Percentiles rank a stretch among this genome's conserved stretches.
Evolutionary conservation across 2,329 filamentous ascomycete genomes (phyloP).

Genomic region (Ceratocystis eucalypticola): DNA sequence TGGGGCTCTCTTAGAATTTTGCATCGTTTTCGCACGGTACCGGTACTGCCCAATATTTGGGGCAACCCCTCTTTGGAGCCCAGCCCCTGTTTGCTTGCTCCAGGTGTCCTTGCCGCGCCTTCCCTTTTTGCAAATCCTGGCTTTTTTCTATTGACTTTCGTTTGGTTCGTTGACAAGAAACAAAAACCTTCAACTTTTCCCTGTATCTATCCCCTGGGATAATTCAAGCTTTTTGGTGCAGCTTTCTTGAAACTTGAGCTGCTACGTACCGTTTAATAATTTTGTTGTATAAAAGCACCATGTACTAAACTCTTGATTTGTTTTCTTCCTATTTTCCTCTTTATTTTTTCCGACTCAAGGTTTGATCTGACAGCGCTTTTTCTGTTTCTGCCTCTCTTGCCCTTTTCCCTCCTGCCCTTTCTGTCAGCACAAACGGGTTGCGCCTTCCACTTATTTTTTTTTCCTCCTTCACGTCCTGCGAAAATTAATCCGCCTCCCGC

Average conservation of each 20-base stretch:
- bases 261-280: not conserved
- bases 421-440: constrained; percentile 1
- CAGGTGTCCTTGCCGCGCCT: constrained; percentile 9
- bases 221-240: not conserved
- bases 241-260: not conserved
- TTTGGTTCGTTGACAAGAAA: not conserved
- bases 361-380: constrained; percentile 9
- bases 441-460: constrained; percentile 6
- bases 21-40: not conserved
- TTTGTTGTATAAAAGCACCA: not conserved
- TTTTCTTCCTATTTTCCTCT: not conserved
- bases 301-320: not conserved
- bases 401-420: not conserved
- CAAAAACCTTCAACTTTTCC: not conserved
- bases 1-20: not conserved
- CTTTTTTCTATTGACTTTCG: not conserved
- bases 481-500: constrained; percentile 1
- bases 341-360: constrained; percentile 8
- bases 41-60: not conserved
- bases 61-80: not conserved
- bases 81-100: not conserved
- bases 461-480: not conserved
- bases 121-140: not conserved
- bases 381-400: not conserved
- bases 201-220: not conserved